Evolutionary conservation across 257 asterid species (phyloP).

Genomic region (Capsicum baccatum): DNA sequence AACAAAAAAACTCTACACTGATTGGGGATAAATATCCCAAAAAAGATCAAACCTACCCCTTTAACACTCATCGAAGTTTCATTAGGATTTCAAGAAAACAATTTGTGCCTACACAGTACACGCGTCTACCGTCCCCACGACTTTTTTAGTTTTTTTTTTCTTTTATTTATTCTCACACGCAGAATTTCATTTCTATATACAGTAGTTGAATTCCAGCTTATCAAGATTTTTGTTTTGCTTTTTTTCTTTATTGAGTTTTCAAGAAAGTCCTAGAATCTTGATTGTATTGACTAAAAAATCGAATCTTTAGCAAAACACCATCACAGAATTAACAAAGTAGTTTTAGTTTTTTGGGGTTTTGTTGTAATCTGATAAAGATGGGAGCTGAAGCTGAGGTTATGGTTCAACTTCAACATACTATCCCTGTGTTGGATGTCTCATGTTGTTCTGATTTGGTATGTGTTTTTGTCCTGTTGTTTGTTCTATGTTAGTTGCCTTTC

Average conservation of each 20-base stretch:
- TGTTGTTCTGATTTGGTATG: conserved; percentile 54
- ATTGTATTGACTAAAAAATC: not conserved
- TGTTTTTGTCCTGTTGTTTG: not conserved
- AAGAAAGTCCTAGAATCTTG: conserved; percentile 8
- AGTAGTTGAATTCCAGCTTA: conserved; percentile 6
- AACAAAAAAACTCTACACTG: not conserved
- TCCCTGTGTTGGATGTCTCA: conserved; percentile 66
- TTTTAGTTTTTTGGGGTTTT: not conserved
- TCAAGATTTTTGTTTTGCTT: conserved; percentile 1
- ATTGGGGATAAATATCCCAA: not conserved
- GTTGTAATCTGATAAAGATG: conserved; percentile 36
- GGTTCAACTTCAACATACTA: conserved; percentile 51
- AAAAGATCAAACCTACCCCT: conserved; percentile 10
- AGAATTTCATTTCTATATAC: not conserved
- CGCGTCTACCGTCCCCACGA: conserved; percentile 31
- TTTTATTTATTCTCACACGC: conserved; percentile 17
- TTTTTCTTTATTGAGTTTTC: not conserved
- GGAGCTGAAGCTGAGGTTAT: conserved; percentile 74
- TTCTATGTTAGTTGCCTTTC: not conserved
- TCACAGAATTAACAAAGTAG: not conserved
- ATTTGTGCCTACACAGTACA: conserved; percentile 30
- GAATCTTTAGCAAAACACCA: not conserved
- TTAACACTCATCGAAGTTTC: not conserved
- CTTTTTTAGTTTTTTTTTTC: not conserved
- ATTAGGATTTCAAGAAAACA: conserved; percentile 17